Base-by-base conservation (phyloP, 495 filamentous ascomycete species). In the Glarea lozoyensis region DNA sequence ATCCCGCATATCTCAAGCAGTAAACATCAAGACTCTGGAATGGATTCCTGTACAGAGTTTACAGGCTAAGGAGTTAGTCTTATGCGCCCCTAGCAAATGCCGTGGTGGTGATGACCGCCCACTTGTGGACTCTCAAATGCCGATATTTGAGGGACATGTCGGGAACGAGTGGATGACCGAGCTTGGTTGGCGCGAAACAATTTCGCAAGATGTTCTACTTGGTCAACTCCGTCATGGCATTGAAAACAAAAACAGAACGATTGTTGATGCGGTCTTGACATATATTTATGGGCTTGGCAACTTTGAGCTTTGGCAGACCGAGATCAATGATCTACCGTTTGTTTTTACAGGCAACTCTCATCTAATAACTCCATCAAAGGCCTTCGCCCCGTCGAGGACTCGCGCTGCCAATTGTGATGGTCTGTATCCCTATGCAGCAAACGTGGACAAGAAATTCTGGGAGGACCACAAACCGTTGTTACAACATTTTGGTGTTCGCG, bases 11-110 rank as follows among this genome's bases (percentile, higher is more conserved):
- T 22, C 16, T 12, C 11, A 19, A 38, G 19, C 18, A 37, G 35
- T 21, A 37, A 35, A 37, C 7, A 20, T 48, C 11, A 42, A 32
- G 35, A 23, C 20, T 10, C 42, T 48, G 3, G 20, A 51, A 30
- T 65, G 62, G 62, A 33, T 65, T 31, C 62, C 62, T 6, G 57
- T 52, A 4, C n/a, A 21, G 10, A 35, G 38, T 41, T n/a, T 16
- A 4, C 27, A 30, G n/a, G 46, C 42, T 2, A n/a, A n/a, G n/a
- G 43, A 32, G 9, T 18, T 52, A 4, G 3, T 18, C 11, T n/a
- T 63, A 11, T 20, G 42, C 20, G 23, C 43, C 12, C 45, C 60
- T 16, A 15, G 40, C n/a, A 22, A 46, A 10, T 60, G 59, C 23
- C 47, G 57, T 37, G 45, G 54, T 31, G 3, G 30, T 15, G 50